These are phyloP conservation scores for Boletellus emodensis DNA, from an alignment of 768 basidiomycete species.

Conservation along the genomic window DNA sequence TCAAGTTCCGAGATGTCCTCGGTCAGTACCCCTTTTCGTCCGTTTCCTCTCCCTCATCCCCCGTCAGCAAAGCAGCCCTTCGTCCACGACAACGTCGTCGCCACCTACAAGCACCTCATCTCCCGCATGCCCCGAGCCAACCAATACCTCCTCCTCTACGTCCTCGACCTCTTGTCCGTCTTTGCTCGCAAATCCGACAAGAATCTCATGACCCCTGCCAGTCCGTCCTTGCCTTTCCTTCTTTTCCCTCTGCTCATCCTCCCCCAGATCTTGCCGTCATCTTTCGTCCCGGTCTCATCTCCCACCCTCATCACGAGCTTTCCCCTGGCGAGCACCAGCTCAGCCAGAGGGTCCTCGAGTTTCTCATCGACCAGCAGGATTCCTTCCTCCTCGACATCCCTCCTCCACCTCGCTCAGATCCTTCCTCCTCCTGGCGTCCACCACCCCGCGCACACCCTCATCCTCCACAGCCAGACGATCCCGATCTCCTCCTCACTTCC, in stretches of 20 bases:
- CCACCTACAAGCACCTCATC: conserved; percentile 82
- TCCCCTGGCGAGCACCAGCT: conserved; percentile 81
- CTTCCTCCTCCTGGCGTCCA: conserved; percentile 28
- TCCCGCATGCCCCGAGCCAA: conserved; percentile 81
- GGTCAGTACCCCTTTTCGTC: conserved; percentile 39
- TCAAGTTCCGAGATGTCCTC: conserved; percentile 74
- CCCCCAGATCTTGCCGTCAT: conserved; percentile 87
- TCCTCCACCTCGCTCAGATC: conserved; percentile 49
- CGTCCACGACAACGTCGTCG: conserved; percentile 68
- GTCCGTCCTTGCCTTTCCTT: conserved; percentile 44
- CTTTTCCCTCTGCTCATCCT: not conserved
- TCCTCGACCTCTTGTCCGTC: conserved; percentile 91
- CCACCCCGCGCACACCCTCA: conserved; percentile 7
- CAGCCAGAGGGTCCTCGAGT: conserved; percentile 89
- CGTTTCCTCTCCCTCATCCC: conserved; percentile 3
- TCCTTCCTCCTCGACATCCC: conserved; percentile 90
- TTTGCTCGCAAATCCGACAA: conserved; percentile 88
- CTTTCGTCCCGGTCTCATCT: conserved; percentile 92
- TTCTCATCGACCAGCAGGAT: conserved; percentile 94
- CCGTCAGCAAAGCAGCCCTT: conserved; percentile 58
- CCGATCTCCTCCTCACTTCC: conserved; percentile 44
- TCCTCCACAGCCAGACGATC: conserved; percentile 35
- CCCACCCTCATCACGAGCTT: conserved; percentile 84
- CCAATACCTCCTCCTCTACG: conserved; percentile 95
- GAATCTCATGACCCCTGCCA: conserved; percentile 94